phyloP scores from a whole-genome alignment of 306 rosid genomes.

The Casuarina equisetifolia region DNA sequence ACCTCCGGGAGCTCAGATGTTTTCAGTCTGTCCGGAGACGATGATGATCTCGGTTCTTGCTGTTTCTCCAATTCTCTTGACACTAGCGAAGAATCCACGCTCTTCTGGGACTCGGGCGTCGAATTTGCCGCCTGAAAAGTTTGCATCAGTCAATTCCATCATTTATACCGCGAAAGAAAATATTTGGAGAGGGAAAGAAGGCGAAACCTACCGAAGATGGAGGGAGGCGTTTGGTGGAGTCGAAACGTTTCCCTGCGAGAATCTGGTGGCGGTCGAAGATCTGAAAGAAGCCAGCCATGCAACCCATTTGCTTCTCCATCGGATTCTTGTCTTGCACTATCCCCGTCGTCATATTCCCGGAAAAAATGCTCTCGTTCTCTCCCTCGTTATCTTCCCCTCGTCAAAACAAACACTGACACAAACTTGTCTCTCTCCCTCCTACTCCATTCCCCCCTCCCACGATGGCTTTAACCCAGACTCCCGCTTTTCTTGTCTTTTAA shows the following conservation, averaged over 20 bases:
- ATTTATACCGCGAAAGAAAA: neutral
- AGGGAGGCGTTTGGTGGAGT: slow-evolving; percentile 66
- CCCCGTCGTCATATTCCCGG: slow-evolving; percentile 57
- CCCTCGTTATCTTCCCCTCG: neutral
- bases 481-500: slow-evolving; percentile 80
- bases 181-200: neutral
- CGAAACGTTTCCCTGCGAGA: slow-evolving; percentile 66
- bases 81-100: slow-evolving; percentile 27
- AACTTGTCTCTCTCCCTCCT: neutral
- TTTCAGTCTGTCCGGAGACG: slow-evolving; percentile 54
- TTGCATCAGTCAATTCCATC: neutral
- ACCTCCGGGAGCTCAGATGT: slow-evolving; percentile 35
- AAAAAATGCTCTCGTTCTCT: neutral
- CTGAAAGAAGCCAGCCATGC: slow-evolving; percentile 95
- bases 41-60: slow-evolving; percentile 22
- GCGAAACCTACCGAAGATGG: slow-evolving; percentile 44
- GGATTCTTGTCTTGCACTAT: slow-evolving; percentile 60
- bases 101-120: slow-evolving; percentile 36
- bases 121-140: slow-evolving; percentile 36
- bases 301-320: slow-evolving; percentile 86
- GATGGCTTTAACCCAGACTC: slow-evolving; percentile 44
- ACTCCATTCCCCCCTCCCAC: slow-evolving; percentile 19
- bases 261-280: slow-evolving; percentile 89
- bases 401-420: neutral
- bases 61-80: slow-evolving; percentile 34